phyloP scores from a whole-genome alignment of 805 yeast genomes.

The Yarrowia keelungensis region DNA sequence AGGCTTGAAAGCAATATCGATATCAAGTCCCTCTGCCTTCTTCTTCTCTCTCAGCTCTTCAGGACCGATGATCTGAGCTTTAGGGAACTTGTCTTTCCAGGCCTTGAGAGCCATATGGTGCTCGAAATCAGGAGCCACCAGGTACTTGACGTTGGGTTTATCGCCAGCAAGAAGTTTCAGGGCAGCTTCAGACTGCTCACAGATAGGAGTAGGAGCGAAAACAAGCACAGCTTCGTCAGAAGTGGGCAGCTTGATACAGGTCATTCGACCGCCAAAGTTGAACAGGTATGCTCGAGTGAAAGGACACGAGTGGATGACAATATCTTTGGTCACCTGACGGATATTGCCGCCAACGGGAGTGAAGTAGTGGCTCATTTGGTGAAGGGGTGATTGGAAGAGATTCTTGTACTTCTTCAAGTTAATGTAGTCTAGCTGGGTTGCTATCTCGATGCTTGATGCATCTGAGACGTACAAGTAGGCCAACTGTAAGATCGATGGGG shows the following conservation, averaged over 20 bases:
- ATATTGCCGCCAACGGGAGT: conserved; percentile 43
- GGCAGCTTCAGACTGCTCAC: conserved; percentile 43
- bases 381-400: not conserved
- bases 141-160: conserved; percentile 45
- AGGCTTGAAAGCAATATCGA: conserved; percentile 31
- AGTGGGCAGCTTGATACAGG: conserved; percentile 41
- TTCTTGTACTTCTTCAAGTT: no score
- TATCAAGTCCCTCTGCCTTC: conserved; percentile 1
- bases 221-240: conserved; percentile 40
- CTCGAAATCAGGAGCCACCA: conserved; percentile 67
- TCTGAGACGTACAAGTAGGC: no score
- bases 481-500: no score
- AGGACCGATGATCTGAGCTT: conserved; percentile 59
- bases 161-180: conserved; percentile 38
- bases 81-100: conserved; percentile 58
- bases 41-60: conserved; percentile 45
- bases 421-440: no score
- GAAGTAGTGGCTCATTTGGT: conserved; percentile 30
- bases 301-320: conserved; percentile 44
- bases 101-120: conserved; percentile 69
- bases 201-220: conserved; percentile 43
- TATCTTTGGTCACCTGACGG: conserved; percentile 37
- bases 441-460: no score
- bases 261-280: conserved; percentile 43
- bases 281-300: conserved; percentile 40